Conservation (phyloP, 2,329 filamentous ascomycete genomes). For the Calonectria hawksworthii region DNA sequence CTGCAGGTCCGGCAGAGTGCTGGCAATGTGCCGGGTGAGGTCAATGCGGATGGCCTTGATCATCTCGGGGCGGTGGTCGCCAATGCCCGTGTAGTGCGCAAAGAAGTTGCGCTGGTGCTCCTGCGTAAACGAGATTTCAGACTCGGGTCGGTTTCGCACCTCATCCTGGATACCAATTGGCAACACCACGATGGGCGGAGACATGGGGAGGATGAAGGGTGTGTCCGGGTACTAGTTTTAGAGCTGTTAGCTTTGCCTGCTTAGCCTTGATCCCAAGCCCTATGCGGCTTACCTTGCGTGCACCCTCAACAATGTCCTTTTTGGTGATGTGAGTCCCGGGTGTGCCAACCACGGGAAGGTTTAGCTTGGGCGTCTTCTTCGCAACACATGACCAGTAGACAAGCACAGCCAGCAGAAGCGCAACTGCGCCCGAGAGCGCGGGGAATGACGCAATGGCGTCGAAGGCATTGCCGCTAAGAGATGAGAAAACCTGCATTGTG, state of each 20-base stretch:
- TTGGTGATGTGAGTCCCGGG: constrained; percentile 20
- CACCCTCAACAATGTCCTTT: constrained; percentile 19
- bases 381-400: constrained; percentile 13
- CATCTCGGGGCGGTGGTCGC: constrained; percentile 26
- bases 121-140: constrained; percentile 17
- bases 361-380: constrained; percentile 2
- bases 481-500: constrained; percentile 16
- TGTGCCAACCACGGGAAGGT: constrained; percentile 15
- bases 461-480: constrained; percentile 2
- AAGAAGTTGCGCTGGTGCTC: constrained; percentile 29
- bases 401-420: constrained; percentile 13
- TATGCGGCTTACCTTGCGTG: constrained; percentile 20
- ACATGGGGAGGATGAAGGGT: constrained; percentile 27
- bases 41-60: constrained; percentile 30
- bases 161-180: constrained; percentile 23
- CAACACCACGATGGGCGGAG: constrained; percentile 21
- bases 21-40: constrained; percentile 25
- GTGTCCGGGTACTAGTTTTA: constrained; percentile 15
- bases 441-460: constrained; percentile 18
- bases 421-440: constrained; percentile 14
- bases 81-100: constrained; percentile 23
- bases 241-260: neutral
- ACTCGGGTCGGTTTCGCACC: constrained; percentile 23
- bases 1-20: constrained; percentile 23
- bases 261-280: neutral